Base-by-base conservation (phyloP, 2,329 filamentous ascomycete species). In the Aspergillus udagawae region DNA sequence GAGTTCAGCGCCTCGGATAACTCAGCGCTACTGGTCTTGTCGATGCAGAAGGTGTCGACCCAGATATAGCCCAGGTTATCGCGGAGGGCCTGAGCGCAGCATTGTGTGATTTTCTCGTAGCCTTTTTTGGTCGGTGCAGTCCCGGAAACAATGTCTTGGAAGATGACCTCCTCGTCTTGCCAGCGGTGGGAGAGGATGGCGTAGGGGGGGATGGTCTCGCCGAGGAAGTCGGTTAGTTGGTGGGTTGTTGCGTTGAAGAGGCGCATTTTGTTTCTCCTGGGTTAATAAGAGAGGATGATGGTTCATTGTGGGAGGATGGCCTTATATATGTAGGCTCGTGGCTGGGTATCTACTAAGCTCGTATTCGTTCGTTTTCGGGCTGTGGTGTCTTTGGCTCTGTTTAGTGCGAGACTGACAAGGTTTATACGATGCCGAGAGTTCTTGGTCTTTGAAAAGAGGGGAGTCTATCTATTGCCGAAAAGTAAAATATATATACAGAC, bases 141-240 rank as follows among this genome's bases (percentile, higher is more conserved):
- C 2, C 9, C 23, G 1, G n/a, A 14, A n/a, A 56, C 3, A 14
- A 61, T 53, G 21, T 67, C 64, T 29, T 63, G 59, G 23, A 65
- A 60, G 5, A 55, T 49, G 9, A 67, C 64, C 51, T 69, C 65
- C n/a, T 66, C 62, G 10, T 50, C 25, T 32, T 60, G 58, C 64
- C 66, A 67, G 32, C 57, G 54, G 53, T 69, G 66, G 28, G 64
- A 67, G 21, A 69, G 63, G 38, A 69, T 66, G 8, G 66, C 65
- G 57, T 69, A 69, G 23, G 14, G 35, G 5, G 58, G 62, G 21
- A 54, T 56, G 8, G 28, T n/a, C 21, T 51, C 49, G 42, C 42
- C 21, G 21, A 47, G 21, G 44, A 47, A 47, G 4, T 47, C 20
- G 44, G 44, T 47, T 5, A 47, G 23, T 17, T 47, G 10, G 10